Evolutionary conservation across 2,329 filamentous ascomycete species (phyloP), one percentile per base, ranked within the genome.

Genomic region (Sclerotinia subarctica): DNA sequence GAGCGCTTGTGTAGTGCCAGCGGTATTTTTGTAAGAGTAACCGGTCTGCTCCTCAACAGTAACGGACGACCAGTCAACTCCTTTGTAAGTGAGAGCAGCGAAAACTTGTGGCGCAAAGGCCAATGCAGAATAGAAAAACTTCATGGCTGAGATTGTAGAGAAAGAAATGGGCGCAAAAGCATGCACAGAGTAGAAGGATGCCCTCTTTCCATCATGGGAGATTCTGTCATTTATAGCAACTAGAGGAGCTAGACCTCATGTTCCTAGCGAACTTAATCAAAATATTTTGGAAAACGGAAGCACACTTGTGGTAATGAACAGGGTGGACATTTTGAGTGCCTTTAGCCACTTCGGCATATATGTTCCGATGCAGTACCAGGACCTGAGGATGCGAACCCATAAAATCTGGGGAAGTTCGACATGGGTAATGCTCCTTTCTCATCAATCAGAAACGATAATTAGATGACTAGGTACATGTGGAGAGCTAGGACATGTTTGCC

Each of bases 61-160:
- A 1, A 89, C 82, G 0, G 90, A 92, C 1, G 88, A 91, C 83
- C 89, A 91, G 78, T 92, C 89, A 4, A 86, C 87, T 11, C 90
- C 89, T 71, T 84, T 86, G 78, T 88, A 89, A 1, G 83, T 84
- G 4, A 92, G 81, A 35, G 85, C 69, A 21, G 72, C 72, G 13
- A 64, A 66, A 35, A 69, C 72, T 42, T 47, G 47, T 44, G 65
- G 65, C 57, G 49, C 65, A 21, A 67, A 63, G 15, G 57, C 65
- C 49, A 67, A 52, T 35, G 21, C 46, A 53, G 47, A 53, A 32
- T 29, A 51, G 65, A 63, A 53, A 29, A 62, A 57, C 65, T 62
- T 51, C 65, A 67, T 67, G 21, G 5, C 35, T 46, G 32, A 42
- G 5, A 44, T 7, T 13, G 38, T 32, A 24, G 7, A 26, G 21